Conservation (phyloP, 1,284 basidiomycete genomes). For the Leccinum angustisporum region DNA sequence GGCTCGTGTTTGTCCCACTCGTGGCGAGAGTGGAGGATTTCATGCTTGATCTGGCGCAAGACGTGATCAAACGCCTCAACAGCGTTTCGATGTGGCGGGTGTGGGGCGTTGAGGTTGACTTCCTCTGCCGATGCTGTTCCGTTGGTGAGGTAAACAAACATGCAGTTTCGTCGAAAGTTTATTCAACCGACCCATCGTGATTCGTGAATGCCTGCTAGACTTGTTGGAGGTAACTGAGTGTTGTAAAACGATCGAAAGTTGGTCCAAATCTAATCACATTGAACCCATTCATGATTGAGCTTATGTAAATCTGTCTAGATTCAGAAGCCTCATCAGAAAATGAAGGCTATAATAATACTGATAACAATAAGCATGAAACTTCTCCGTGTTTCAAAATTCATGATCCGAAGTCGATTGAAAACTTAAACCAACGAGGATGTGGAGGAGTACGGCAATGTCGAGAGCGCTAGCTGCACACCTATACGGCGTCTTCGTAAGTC, state of each 20-base stretch:
- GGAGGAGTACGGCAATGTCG: conserved; percentile 24
- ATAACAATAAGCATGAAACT: conserved; percentile 30
- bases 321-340: conserved; percentile 7
- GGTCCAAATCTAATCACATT: conserved; percentile 26
- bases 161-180: background rate
- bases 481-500: background rate
- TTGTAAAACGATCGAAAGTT: background rate
- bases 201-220: conserved; percentile 12
- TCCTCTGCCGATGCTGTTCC: conserved; percentile 54
- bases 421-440: conserved; percentile 7
- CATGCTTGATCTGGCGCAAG: conserved; percentile 55
- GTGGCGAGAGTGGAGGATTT: conserved; percentile 61
- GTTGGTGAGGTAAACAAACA: conserved; percentile 18
- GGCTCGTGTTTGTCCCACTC: conserved; percentile 74
- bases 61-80: conserved; percentile 62
- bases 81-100: conserved; percentile 56
- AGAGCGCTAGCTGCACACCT: conserved; percentile 8
- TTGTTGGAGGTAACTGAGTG: conserved; percentile 3
- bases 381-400: conserved; percentile 29
- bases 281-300: background rate
- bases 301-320: conserved; percentile 23
- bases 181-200: conserved; percentile 30
- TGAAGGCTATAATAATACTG: conserved; percentile 6
- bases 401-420: conserved; percentile 22
- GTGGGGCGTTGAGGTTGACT: conserved; percentile 56